Evolutionary conservation across 345 rosid species (phyloP), one percentile per base, ranked within the genome.

Genomic region (Litchi chinensis): DNA sequence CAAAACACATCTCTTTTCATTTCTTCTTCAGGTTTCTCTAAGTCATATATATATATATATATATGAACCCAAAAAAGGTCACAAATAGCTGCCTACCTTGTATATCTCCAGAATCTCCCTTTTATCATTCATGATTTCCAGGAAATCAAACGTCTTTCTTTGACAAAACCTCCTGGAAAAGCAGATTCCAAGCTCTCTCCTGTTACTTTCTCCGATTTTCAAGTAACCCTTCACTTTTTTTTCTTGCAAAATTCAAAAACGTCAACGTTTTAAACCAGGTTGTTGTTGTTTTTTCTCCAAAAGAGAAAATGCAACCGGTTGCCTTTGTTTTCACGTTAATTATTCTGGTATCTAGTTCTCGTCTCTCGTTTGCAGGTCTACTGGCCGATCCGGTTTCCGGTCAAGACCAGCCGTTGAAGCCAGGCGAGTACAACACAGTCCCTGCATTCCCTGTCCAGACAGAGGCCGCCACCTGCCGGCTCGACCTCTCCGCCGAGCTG

Each of bases 401-500:
- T 40, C 75, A 75, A 64, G 81, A 79, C 84, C 94, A 85, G 73
- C 90, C 90, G 2, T 57, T 83, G 13, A 75, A 79, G 43, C 86
- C 86, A 0, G 84, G 84, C 52, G 84, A 81, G 32, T 81, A 84
- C 75, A 90, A 91, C 81, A 93, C 95, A 13, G 98, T 93, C 71
- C 98, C 98, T 1, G 98, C 98, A 39, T 89, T 90, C 75, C 98
- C 98, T 0, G 88, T 78, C 41, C 95, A 91, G 76, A 88, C 93
- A 0, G 85, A 91, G 65, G 85, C 92, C 76, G 95, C 90, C 69
- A 84, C 80, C 72, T 96, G 98, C 86, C 86, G 91, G 18, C 90
- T 96, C 18, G 98, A 96, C 92, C 92, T 96, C 79, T 94, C 99
- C 0, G 95, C 85, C 39, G 99, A 96, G 87, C 95, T 96, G 44